phyloP scores from a whole-genome alignment of 305 asterid genomes.

The Fraxinus latifolia region DNA sequence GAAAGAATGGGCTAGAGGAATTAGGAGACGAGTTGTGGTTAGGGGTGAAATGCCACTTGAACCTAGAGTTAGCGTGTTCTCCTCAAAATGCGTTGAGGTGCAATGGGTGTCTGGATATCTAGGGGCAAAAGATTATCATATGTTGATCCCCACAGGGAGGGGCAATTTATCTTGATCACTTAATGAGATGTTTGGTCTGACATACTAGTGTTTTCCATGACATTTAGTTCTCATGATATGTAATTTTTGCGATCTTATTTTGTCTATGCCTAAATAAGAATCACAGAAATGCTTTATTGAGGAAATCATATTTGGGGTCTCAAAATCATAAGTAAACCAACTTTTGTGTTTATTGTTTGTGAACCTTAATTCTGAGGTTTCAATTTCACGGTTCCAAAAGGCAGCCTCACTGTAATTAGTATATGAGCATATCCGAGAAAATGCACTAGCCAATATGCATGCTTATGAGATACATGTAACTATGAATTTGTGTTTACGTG shows the following conservation, averaged over 20 bases:
- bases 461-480: background rate
- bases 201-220: background rate
- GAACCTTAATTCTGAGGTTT: background rate
- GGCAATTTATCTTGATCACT: background rate
- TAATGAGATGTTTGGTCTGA: background rate
- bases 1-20: background rate
- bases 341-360: background rate
- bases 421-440: background rate
- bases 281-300: background rate
- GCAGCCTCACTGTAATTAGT: background rate
- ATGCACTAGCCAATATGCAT: constrained; percentile 1
- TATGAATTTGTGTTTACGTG: background rate
- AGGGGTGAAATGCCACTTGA: background rate
- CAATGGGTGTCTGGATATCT: background rate
- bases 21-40: background rate
- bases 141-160: background rate
- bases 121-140: background rate
- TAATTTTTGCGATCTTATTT: background rate
- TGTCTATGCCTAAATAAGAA: background rate
- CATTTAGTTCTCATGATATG: background rate
- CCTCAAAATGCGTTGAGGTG: background rate
- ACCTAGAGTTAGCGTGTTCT: background rate
- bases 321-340: background rate
- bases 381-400: background rate
- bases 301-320: background rate